Conservation (phyloP, 768 basidiomycete species). For the Termitomyces sp. region DNA sequence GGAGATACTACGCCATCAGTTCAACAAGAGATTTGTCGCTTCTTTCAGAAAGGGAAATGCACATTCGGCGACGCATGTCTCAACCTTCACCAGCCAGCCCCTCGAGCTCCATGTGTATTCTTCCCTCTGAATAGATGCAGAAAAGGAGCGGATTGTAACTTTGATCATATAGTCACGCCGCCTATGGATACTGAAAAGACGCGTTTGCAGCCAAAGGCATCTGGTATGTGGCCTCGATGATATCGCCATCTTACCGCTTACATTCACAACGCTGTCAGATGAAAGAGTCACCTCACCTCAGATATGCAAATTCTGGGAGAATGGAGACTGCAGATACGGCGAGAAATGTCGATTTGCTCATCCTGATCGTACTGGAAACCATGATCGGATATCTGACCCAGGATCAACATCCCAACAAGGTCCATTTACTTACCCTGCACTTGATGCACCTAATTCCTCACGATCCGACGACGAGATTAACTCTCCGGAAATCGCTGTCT, state of each 20-base stretch:
- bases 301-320: constrained; percentile 8
- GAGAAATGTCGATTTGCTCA: constrained; percentile 9
- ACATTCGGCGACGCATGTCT: constrained; percentile 7
- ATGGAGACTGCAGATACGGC: constrained; percentile 7
- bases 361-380: not conserved
- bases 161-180: constrained; percentile 6
- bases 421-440: not conserved
- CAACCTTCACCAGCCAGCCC: constrained; percentile 6
- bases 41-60: constrained; percentile 8
- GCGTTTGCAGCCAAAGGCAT: not conserved
- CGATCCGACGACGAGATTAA: not conserved
- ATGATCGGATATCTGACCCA: not conserved
- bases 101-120: constrained; percentile 12
- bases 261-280: not conserved
- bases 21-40: constrained; percentile 7
- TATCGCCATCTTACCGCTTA: not conserved
- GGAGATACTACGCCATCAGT: not conserved
- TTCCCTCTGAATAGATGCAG: constrained; percentile 11
- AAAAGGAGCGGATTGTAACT: constrained; percentile 12
- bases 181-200: not conserved
- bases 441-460: not conserved
- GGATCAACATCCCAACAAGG: not conserved
- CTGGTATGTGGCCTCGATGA: constrained; percentile 1
- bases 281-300: not conserved
- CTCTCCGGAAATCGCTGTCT: no score